Percentiles rank a stretch among this genome's conserved stretches.
These are phyloP conservation scores for Venturiaceae sp. DNA, from an alignment of 2,329 filamentous ascomycete species.

Conservation along the genomic window DNA sequence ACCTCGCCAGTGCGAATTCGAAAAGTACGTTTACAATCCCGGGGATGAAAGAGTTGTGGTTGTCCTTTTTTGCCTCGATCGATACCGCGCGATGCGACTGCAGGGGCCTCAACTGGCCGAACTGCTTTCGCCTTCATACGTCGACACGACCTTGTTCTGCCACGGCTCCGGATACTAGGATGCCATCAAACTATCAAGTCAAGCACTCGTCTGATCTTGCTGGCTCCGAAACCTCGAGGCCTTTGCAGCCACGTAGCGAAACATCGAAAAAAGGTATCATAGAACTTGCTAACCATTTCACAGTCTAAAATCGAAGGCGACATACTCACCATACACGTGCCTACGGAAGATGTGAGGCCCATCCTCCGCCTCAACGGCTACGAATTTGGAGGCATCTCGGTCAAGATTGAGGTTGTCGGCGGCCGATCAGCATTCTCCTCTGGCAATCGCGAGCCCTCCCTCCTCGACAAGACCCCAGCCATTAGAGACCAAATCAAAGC, in stretches of 20 bases:
- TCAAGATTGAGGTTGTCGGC: constrained; percentile 23
- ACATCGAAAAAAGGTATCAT: neutral
- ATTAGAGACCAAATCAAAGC: constrained; percentile 59
- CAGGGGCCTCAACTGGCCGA: neutral
- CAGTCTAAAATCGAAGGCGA: constrained; percentile 24
- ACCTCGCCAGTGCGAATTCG: neutral
- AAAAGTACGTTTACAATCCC: constrained; percentile 4
- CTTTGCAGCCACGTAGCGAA: neutral
- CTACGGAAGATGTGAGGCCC: constrained; percentile 21
- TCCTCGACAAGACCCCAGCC: constrained; percentile 36
- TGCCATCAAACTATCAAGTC: neutral
- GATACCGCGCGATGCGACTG: neutral
- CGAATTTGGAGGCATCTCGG: constrained; percentile 27
- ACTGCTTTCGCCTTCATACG: neutral
- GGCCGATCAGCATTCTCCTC: constrained; percentile 16
- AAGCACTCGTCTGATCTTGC: neutral
- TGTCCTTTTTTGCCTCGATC: constrained; percentile 1
- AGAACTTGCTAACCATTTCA: constrained; percentile 1
- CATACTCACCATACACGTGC: constrained; percentile 26
- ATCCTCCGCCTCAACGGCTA: constrained; percentile 30
- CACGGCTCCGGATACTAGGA: constrained; percentile 6
- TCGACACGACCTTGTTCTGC: neutral
- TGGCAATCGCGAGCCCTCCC: constrained; percentile 37
- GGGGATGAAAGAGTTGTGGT: neutral
- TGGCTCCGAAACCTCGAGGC: neutral